These are phyloP conservation scores for Paraphoma sp. DNA, from an alignment of 2,329 filamentous ascomycete species.

Conservation along the genomic window DNA sequence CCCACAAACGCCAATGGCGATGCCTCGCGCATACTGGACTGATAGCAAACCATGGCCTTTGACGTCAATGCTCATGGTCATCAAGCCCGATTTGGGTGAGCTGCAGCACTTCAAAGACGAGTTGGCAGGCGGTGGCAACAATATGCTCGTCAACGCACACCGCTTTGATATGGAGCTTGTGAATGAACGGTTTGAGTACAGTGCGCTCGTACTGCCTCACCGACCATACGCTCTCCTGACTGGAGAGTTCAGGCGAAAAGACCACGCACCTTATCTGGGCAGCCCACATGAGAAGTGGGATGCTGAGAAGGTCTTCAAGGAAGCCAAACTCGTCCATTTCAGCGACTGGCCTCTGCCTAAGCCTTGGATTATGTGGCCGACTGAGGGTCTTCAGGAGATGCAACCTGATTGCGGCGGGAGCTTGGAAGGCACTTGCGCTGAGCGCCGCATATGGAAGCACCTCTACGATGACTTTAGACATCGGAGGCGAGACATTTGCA, in stretches of 20 bases:
- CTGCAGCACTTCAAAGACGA: slow-evolving; percentile 48
- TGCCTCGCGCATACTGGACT: slow-evolving; percentile 76
- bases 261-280: slow-evolving; percentile 62
- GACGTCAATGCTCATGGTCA: slow-evolving; percentile 67
- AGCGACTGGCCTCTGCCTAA: slow-evolving; percentile 76
- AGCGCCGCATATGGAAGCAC: slow-evolving; percentile 53
- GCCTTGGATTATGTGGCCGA: slow-evolving; percentile 62
- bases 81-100: slow-evolving; percentile 64
- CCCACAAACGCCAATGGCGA: slow-evolving; percentile 66
- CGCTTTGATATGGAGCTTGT: slow-evolving; percentile 73
- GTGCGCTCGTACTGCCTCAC: slow-evolving; percentile 68
- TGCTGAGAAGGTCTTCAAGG: slow-evolving; percentile 60
- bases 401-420: slow-evolving; percentile 53
- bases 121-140: slow-evolving; percentile 36
- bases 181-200: slow-evolving; percentile 66
- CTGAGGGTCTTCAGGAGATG: slow-evolving; percentile 50
- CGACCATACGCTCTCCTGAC: slow-evolving; percentile 67
- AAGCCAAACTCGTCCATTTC: slow-evolving; percentile 73
- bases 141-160: slow-evolving; percentile 37
- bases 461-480: slow-evolving; percentile 54
- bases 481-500: slow-evolving; percentile 51
- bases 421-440: slow-evolving; percentile 40
- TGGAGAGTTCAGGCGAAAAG: slow-evolving; percentile 65
- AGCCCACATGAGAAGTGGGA: slow-evolving; percentile 65
- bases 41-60: slow-evolving; percentile 61